Conservation (phyloP, 371 early-diverging fungal species). For the Capillidium rhysosporum region DNA sequence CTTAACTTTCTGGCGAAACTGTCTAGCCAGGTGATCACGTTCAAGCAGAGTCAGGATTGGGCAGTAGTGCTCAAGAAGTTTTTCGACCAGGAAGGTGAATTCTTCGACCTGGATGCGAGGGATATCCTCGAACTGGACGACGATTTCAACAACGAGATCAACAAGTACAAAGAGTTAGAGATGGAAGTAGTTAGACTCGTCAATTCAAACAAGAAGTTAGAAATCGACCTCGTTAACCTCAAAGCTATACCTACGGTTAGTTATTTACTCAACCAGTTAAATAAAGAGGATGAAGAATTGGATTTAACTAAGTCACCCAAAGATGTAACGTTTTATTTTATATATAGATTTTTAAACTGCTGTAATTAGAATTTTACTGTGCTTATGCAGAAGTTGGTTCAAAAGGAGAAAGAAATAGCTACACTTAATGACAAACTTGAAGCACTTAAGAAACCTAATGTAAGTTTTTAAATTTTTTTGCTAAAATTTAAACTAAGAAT, state of each 20-base stretch:
- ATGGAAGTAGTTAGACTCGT: neutral
- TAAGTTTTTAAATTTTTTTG: neutral
- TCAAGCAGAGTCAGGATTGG: neutral
- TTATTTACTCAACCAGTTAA: neutral
- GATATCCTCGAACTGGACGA: neutral
- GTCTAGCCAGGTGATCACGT: neutral
- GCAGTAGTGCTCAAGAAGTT: neutral
- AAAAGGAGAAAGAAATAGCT: constrained; percentile 17
- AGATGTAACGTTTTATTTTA: constrained; percentile 1
- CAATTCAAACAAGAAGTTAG: neutral
- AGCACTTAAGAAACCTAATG: constrained; percentile 10
- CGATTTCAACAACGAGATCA: neutral
- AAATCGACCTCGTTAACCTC: neutral
- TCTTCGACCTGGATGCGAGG: neutral
- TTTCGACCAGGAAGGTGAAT: neutral
- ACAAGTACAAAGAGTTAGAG: neutral
- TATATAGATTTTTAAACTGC: neutral
- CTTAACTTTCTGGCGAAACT: neutral
- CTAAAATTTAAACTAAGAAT: no score
- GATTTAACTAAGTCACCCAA: constrained; percentile 7
- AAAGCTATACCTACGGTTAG: neutral
- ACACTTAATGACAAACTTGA: constrained; percentile 17
- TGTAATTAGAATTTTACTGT: constrained; percentile 15
- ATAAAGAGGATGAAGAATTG: constrained; percentile 1
- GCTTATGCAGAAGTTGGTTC: constrained; percentile 16